Evolutionary conservation across 306 rosid genomes (phyloP).

Genomic region (Dalbergia cultrata): DNA sequence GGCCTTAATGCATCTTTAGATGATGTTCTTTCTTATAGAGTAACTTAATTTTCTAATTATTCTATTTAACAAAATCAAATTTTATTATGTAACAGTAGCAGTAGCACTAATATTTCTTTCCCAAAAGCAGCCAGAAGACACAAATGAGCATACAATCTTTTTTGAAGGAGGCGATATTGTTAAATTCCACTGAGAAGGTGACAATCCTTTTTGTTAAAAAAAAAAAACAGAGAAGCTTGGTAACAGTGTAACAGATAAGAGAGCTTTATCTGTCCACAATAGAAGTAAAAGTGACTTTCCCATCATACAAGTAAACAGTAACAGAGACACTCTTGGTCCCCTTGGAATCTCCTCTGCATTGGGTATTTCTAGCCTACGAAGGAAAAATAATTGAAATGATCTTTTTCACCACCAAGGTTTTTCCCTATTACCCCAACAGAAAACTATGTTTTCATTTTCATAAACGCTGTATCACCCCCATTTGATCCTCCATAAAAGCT

Average conservation of each 20-base stretch:
- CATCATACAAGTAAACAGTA: constrained; percentile 43
- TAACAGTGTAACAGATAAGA: constrained; percentile 23
- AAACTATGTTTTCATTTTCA: constrained; percentile 33
- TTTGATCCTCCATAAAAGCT: constrained; percentile 46
- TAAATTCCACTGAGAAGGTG: constrained; percentile 51
- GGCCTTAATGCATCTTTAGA: background rate
- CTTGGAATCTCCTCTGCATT: constrained; percentile 52
- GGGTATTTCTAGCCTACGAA: constrained; percentile 46
- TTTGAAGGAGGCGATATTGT: constrained; percentile 44
- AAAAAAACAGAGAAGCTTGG: constrained; percentile 43
- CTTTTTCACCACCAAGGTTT: constrained; percentile 43
- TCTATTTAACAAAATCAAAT: constrained; percentile 18
- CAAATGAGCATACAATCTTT: constrained; percentile 10
- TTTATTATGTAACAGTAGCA: background rate
- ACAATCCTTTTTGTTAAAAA: constrained; percentile 23
- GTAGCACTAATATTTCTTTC: background rate
- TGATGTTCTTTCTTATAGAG: background rate
- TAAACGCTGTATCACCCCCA: constrained; percentile 14
- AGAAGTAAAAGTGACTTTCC: constrained; percentile 49
- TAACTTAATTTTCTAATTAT: background rate
- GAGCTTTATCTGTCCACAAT: constrained; percentile 49
- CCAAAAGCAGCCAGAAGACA: constrained; percentile 37
- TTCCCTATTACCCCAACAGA: constrained; percentile 10
- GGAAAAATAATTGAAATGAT: constrained; percentile 35
- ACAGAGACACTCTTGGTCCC: constrained; percentile 53